These are phyloP conservation scores for Eucalyptus cloeziana DNA, from an alignment of 345 rosid species.

Conservation along the genomic window DNA sequence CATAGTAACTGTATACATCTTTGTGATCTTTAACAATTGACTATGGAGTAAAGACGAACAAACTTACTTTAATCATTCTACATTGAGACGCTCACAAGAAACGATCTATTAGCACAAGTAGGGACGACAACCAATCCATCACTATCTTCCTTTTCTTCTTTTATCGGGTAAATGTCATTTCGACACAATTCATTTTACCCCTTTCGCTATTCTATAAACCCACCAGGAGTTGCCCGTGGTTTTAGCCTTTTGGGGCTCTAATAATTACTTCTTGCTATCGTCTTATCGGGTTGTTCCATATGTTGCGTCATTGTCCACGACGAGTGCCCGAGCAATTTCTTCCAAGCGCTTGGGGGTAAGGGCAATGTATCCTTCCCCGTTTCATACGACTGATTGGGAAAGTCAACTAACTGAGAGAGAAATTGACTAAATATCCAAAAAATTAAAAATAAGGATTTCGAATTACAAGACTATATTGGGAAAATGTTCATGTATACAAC, in stretches of 20 bases:
- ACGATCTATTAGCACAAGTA: not conserved
- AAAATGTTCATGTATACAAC: not conserved
- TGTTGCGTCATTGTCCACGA: not conserved
- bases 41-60: not conserved
- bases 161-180: not conserved
- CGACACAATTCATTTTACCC: rapidly evolving
- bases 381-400: not conserved
- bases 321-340: not conserved
- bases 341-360: not conserved
- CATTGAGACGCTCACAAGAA: not conserved
- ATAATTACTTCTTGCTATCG: not conserved
- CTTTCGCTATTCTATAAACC: too few species aligned
- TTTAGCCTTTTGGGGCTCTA: not conserved
- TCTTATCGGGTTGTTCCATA: not conserved
- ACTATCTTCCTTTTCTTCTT: not conserved
- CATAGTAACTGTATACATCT: not conserved
- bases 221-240: not conserved
- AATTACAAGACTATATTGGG: too few species aligned
- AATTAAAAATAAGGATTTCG: too few species aligned
- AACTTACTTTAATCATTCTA: not conserved
- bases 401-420: not conserved
- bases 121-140: not conserved
- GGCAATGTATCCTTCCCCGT: not conserved
- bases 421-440: not conserved
- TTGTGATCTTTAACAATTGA: not conserved